Percentiles rank a stretch among this genome's conserved stretches.
Evolutionary conservation across 2,329 filamentous ascomycete species (phyloP).

Genomic region (Beauveria asiatica): DNA sequence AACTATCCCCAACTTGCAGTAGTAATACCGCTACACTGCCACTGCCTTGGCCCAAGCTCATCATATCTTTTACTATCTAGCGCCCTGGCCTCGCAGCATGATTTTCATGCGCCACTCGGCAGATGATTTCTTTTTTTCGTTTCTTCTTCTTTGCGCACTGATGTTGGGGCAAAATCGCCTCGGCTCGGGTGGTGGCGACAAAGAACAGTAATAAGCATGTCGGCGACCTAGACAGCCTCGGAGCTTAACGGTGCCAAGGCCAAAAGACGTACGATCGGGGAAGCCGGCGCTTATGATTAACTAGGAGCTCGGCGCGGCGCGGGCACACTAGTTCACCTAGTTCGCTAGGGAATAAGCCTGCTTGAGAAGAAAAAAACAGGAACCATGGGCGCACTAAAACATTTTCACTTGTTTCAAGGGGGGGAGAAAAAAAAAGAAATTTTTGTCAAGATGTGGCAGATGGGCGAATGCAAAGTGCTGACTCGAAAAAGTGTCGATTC

Average conservation of each 20-base stretch:
- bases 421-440: background rate
- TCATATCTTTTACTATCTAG: background rate
- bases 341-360: background rate
- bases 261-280: background rate
- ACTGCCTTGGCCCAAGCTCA: background rate
- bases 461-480: background rate
- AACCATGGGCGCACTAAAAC: background rate
- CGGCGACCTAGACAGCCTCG: background rate
- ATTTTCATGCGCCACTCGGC: background rate
- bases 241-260: conserved; percentile 1
- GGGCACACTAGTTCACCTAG: background rate
- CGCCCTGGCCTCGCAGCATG: background rate
- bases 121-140: too few relatives aligned
- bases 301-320: background rate
- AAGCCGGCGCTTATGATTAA: background rate
- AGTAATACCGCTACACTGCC: background rate
- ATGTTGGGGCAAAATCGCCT: background rate
- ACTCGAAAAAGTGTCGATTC: background rate
- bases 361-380: background rate
- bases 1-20: too few relatives aligned
- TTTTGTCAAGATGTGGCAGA: background rate
- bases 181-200: conserved; percentile 4
- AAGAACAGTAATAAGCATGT: background rate
- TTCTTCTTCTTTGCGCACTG: too few relatives aligned
- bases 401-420: background rate